Conservation (phyloP, 1,284 basidiomycete species). For the Cryptococcus wingfieldii region DNA sequence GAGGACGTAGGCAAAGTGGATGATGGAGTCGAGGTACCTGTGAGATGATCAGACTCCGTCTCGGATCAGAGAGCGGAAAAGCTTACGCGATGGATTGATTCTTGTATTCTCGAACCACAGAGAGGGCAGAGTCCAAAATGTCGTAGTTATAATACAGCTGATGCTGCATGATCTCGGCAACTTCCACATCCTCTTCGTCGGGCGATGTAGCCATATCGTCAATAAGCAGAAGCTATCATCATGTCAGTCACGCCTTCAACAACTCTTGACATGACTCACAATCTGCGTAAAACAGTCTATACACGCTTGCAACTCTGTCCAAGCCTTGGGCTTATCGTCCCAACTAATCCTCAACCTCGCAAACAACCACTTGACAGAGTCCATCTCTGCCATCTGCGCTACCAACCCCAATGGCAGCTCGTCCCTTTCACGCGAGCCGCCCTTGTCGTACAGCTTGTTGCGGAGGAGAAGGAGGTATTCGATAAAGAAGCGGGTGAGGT, state of each 20-base stretch:
- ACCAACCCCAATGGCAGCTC: constrained; percentile 66
- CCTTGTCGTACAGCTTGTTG: constrained; percentile 34
- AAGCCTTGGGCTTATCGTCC: constrained; percentile 86
- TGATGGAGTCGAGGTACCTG: constrained; percentile 75
- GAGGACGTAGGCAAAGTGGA: constrained; percentile 74
- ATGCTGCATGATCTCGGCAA: constrained; percentile 72
- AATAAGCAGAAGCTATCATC: constrained; percentile 64
- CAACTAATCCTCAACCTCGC: constrained; percentile 79
- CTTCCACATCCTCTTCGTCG: constrained; percentile 64
- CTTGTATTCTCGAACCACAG: constrained; percentile 69
- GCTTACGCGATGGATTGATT: constrained; percentile 53
- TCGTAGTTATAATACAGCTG: constrained; percentile 91
- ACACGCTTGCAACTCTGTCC: constrained; percentile 92
- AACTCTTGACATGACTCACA: constrained; percentile 35
- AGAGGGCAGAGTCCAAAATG: constrained; percentile 77
- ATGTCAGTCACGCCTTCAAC: constrained; percentile 15
- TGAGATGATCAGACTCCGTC: not conserved
- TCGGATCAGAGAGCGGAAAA: not conserved
- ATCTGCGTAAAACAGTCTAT: constrained; percentile 87
- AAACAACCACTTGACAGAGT: constrained; percentile 82
- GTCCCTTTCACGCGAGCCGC: constrained; percentile 11
- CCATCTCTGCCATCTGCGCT: constrained; percentile 75
- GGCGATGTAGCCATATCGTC: constrained; percentile 57
- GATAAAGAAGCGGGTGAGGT: constrained; percentile 79
- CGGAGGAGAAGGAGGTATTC: constrained; percentile 71